phyloP scores from a whole-genome alignment of 108 stramenopile species.

The Cylindrotheca fusiformis region DNA sequence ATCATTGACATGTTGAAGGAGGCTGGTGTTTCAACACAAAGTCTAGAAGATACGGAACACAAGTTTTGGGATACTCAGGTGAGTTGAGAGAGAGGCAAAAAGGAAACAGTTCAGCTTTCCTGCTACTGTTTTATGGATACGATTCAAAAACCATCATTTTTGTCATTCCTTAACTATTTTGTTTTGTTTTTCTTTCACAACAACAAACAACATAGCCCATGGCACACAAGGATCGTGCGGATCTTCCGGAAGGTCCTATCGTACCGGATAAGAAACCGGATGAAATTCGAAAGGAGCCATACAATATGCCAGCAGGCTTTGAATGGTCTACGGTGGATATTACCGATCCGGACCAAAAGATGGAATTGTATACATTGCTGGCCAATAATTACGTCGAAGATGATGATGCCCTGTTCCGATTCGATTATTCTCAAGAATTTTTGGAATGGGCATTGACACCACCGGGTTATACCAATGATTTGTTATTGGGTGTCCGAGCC shows the following conservation, averaged over 20 bases:
- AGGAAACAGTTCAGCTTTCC: too few species aligned
- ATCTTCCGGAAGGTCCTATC: constrained; percentile 79
- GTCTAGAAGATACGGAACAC: constrained; percentile 53
- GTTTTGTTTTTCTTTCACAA: constrained; percentile 2
- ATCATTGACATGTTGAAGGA: constrained; percentile 44
- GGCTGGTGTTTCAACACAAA: constrained; percentile 29
- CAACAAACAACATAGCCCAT: constrained; percentile 33
- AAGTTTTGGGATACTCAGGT: constrained; percentile 99
- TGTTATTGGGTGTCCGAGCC: constrained; percentile 91
- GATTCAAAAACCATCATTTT: too few species aligned
- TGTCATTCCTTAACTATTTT: too few species aligned
- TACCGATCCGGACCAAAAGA: constrained; percentile 43
- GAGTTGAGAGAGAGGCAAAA: constrained; percentile 3
- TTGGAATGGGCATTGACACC: constrained; percentile 95
- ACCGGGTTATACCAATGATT: constrained; percentile 78
- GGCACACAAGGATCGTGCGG: constrained; percentile 31
- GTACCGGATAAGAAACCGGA: constrained; percentile 67
- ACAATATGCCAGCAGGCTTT: constrained; percentile 96
- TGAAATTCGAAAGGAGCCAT: constrained; percentile 88
- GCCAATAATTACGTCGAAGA: constrained; percentile 99
- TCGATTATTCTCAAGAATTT: constrained; percentile 93
- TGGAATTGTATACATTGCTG: constrained; percentile 93
- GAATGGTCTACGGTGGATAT: constrained; percentile 92
- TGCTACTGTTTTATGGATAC: not conserved
- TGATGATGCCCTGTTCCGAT: constrained; percentile 96